Percentiles rank a stretch among this genome's conserved stretches.
These are phyloP conservation scores for Sarcodon aspratus DNA, from an alignment of 768 basidiomycete species.

Conservation along the genomic window DNA sequence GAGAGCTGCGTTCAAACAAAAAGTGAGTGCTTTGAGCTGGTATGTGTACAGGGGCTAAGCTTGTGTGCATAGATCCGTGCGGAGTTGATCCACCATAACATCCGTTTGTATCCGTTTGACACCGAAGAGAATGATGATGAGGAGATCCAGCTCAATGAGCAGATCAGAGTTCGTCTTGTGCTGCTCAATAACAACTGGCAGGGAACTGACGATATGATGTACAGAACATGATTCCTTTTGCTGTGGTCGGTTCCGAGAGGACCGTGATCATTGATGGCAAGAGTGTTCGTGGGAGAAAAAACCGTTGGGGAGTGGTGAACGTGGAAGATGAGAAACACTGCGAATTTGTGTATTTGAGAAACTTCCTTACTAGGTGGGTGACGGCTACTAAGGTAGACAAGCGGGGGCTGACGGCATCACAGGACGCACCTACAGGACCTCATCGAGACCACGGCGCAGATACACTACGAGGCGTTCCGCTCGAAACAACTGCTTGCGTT, in stretches of 20 bases:
- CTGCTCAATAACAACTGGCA: background rate
- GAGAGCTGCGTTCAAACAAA: slow-evolving; percentile 84
- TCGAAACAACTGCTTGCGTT: slow-evolving; percentile 95
- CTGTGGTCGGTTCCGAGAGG: slow-evolving; percentile 93
- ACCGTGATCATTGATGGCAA: slow-evolving; percentile 95
- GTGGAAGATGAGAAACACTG: slow-evolving; percentile 95
- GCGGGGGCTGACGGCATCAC: background rate
- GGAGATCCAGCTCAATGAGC: slow-evolving; percentile 81
- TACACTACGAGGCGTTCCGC: slow-evolving; percentile 99
- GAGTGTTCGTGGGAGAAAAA: slow-evolving; percentile 90
- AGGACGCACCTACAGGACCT: slow-evolving; percentile 97
- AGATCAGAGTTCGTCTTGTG: slow-evolving; percentile 53
- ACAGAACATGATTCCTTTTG: slow-evolving; percentile 92
- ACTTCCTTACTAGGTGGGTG: slow-evolving; percentile 84
- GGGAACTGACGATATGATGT: background rate
- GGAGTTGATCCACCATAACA: slow-evolving; percentile 84
- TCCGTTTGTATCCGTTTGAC: slow-evolving; percentile 94
- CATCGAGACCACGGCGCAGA: slow-evolving; percentile 98
- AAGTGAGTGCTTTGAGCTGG: slow-evolving; percentile 34
- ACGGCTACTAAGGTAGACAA: background rate
- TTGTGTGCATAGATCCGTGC: slow-evolving; percentile 63
- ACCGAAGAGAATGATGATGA: slow-evolving; percentile 93
- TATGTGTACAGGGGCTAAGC: slow-evolving; percentile 4
- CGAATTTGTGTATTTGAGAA: slow-evolving; percentile 94
- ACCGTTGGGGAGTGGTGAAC: slow-evolving; percentile 97